A percentile compares a stretch with the other conserved stretches of the same genome.
Conservation (phyloP, 2,329 filamentous ascomycete species). For the Talaromyces sp. region DNA sequence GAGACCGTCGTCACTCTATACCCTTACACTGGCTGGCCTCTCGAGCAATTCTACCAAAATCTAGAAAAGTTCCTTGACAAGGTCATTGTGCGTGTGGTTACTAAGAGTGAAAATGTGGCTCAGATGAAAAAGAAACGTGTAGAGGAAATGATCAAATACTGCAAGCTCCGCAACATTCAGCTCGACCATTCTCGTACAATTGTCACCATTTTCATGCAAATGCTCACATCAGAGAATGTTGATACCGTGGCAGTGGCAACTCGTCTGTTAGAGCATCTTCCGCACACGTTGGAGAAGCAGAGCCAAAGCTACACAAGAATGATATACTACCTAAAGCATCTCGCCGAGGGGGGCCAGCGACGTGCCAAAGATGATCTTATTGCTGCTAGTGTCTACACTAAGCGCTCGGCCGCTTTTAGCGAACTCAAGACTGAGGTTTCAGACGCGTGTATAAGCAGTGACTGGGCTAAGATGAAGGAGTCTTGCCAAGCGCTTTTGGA, state of each 20-base stretch:
- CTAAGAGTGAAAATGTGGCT: conserved; percentile 1
- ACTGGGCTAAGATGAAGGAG: conserved; percentile 2
- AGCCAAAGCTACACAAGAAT: conserved; percentile 3
- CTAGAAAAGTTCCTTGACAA: conserved; percentile 8
- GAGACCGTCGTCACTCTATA: conserved; percentile 3
- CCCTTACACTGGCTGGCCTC: conserved; percentile 1
- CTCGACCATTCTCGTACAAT: conserved; percentile 6
- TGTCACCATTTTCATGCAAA: conserved; percentile 6
- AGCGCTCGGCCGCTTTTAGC: conserved; percentile 5
- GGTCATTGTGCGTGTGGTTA: conserved; percentile 5
- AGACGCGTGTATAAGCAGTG: conserved; percentile 1
- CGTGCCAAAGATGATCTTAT: conserved; percentile 1
- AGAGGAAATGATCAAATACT: conserved; percentile 5
- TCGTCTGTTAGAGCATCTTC: conserved; percentile 6
- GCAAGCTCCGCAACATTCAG: conserved; percentile 9
- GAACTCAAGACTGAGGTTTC: conserved; percentile 5
- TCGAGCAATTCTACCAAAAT: neutral
- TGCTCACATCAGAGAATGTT: neutral
- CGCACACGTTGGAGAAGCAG: conserved; percentile 1
- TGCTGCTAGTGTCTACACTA: conserved; percentile 5
- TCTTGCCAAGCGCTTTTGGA: conserved; percentile 3
- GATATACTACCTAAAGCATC: conserved; percentile 6
- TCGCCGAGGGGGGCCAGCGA: conserved; percentile 2
- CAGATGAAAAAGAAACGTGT: conserved; percentile 2
- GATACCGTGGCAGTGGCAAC: neutral